Evolutionary conservation across 257 asterid species (phyloP).

Genomic region (Plectranthus barbatus): DNA sequence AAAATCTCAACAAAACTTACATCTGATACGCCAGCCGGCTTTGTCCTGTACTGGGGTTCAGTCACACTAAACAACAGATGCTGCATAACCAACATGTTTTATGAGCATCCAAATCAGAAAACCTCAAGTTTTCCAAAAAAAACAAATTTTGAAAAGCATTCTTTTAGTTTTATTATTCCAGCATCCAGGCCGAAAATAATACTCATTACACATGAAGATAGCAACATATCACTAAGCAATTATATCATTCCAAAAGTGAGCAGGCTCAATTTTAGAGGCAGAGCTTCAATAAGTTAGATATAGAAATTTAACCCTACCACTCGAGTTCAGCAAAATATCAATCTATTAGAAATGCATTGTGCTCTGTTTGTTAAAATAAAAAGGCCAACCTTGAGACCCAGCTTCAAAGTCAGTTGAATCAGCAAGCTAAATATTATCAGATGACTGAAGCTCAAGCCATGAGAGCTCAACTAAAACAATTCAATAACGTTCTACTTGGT

Average conservation of each 20-base stretch:
- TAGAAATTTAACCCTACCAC: neutral
- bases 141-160: neutral
- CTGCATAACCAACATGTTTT: constrained; percentile 50
- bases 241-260: neutral
- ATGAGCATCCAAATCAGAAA: constrained; percentile 12
- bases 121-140: constrained; percentile 1
- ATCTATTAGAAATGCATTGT: neutral
- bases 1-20: constrained; percentile 47
- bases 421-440: neutral
- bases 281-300: neutral
- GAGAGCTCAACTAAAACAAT: too few species aligned
- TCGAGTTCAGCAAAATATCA: neutral
- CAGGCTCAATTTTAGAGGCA: neutral
- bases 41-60: constrained; percentile 69
- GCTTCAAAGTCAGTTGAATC: neutral
- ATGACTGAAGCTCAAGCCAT: too few species aligned
- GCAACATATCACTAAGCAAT: neutral
- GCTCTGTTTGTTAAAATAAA: neutral
- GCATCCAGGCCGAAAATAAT: neutral
- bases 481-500: too few species aligned
- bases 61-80: constrained; percentile 83
- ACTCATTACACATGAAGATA: neutral
- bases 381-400: neutral
- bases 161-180: neutral
- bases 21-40: constrained; percentile 95